These are phyloP conservation scores for Eucalyptus marginata DNA, from an alignment of 345 rosid species.

Conservation along the genomic window DNA sequence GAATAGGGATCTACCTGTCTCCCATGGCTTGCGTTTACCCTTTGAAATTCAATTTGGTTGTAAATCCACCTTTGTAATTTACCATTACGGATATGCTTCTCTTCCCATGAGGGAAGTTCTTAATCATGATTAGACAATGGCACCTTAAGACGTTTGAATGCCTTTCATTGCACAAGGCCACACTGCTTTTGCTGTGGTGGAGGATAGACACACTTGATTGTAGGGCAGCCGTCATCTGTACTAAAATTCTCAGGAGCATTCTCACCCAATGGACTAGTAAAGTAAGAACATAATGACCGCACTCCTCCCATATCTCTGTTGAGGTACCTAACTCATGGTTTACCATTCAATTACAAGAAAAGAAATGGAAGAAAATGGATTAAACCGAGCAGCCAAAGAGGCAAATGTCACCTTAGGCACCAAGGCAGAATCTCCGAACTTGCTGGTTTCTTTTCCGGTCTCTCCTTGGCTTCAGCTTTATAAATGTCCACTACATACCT, in stretches of 20 bases:
- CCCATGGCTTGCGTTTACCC: neutral
- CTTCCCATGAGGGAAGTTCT: neutral
- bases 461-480: constrained; percentile 13
- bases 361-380: neutral
- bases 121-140: neutral
- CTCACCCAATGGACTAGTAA: constrained; percentile 8
- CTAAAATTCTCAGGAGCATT: constrained; percentile 18
- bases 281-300: constrained; percentile 17
- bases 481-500: constrained; percentile 26
- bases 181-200: neutral
- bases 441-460: neutral
- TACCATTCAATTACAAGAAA: neutral
- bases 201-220: neutral
- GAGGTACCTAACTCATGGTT: constrained; percentile 18
- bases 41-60: neutral
- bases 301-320: constrained; percentile 19
- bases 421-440: constrained; percentile 11
- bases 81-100: neutral
- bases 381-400: neutral
- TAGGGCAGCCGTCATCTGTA: constrained; percentile 6
- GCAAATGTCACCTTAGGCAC: constrained; percentile 20
- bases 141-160: neutral
- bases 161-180: neutral
- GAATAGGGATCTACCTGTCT: neutral
- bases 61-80: neutral